Percentiles rank a stretch among this genome's conserved stretches.
These are phyloP conservation scores for Ilyonectria robusta DNA, from an alignment of 2,329 filamentous ascomycete genomes.

Conservation along the genomic window DNA sequence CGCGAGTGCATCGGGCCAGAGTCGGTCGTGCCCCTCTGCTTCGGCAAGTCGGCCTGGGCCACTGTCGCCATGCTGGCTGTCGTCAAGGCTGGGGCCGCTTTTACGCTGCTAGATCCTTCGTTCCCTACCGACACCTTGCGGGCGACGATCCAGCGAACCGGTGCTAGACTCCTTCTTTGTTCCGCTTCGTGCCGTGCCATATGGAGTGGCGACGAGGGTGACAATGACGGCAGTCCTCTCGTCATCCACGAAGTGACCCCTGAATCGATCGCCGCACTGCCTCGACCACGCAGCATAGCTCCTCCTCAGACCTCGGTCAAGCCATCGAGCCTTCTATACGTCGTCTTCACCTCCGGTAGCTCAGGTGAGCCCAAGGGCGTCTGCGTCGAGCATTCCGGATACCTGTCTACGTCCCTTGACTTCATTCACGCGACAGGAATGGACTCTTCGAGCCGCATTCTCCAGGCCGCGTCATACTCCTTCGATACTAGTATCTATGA, in stretches of 20 bases:
- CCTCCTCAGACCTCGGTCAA: too few relatives aligned
- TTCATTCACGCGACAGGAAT: not conserved
- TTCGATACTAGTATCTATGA: conserved; percentile 51
- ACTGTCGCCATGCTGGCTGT: conserved; percentile 53
- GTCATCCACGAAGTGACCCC: too few relatives aligned
- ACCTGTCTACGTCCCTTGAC: too few relatives aligned
- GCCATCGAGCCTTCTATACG: too few relatives aligned
- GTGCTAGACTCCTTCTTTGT: conserved; percentile 32
- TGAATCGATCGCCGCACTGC: too few relatives aligned
- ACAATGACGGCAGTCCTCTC: too few relatives aligned
- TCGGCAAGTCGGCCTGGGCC: conserved; percentile 56
- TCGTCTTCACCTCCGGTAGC: too few relatives aligned
- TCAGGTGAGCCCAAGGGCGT: too few relatives aligned
- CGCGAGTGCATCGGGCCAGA: conserved; percentile 47
- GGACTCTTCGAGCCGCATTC: conserved; percentile 35
- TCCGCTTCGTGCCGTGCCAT: not conserved
- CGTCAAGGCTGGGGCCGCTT: conserved; percentile 53
- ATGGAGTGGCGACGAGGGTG: too few relatives aligned
- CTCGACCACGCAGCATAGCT: too few relatives aligned
- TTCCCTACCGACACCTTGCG: conserved; percentile 49
- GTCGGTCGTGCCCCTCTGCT: conserved; percentile 51
- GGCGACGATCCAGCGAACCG: conserved; percentile 29
- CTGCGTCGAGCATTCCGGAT: too few relatives aligned
- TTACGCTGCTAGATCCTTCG: conserved; percentile 53
- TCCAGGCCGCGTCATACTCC: conserved; percentile 52